Evolutionary conservation across 202 grass and related monocot genomes (phyloP), one percentile per base, ranked within the genome.

Genomic region (Alloteropsis angusta): DNA sequence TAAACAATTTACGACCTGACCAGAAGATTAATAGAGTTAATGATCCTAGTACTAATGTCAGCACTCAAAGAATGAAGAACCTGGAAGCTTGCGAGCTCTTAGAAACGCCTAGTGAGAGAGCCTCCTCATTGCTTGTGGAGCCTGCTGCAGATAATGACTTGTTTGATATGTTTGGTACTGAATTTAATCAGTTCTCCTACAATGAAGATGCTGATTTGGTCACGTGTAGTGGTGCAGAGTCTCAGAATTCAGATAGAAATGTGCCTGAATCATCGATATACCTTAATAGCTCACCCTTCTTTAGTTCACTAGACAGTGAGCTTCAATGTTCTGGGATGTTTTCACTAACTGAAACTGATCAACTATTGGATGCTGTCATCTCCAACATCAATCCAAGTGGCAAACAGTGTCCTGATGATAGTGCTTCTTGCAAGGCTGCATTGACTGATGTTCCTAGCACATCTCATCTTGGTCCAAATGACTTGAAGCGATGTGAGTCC

Each of bases 331-430:
- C 89, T 80, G 89, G 80, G 73, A 80, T 85, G 19, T 94, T 97
- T 64, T 89, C 89, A 34, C 74, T 84, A 80, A 87, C 85, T 68
- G 74, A 88, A 60, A 87, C 76, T 55, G 94, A 97, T 70, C 94
- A 97, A 75, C 78, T 97, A 85, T 73, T 97, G 69, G 94, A 97
- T 87, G 94, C 94, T 69, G 83, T 97, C 75, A 86, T 97, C 60
- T 92, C 89, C 75, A 97, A 88, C 41, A 77, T 94, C 56, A 97
- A 92, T 73, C 78, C 79, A 41, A 60, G 79, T 78, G 69, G 77
- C 41, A 97, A 94, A 56, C 85, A 97, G 68, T 79, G 55, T 60
- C 76, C 77, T 70, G 84, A 90, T 74, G 85, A 86, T 60, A 88
- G 60, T 74, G 30, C 83, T 71, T 92, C 94, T 68, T 93, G 84